Percentiles rank a stretch among this genome's conserved stretches.
These are phyloP conservation scores for Toxicodendron radicans DNA, from an alignment of 345 rosid genomes.

Conservation along the genomic window DNA sequence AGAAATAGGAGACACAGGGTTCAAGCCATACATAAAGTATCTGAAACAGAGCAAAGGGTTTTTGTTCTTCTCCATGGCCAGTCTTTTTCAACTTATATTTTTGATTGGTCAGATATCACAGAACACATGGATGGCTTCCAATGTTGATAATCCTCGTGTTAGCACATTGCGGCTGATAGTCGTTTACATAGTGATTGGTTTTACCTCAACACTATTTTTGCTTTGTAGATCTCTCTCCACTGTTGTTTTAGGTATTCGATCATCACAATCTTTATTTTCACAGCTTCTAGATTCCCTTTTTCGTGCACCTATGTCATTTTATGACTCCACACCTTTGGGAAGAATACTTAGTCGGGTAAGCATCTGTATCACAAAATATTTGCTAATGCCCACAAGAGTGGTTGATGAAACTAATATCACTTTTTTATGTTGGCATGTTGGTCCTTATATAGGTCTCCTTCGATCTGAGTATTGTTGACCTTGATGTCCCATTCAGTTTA, in stretches of 20 bases:
- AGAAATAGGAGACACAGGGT: constrained; percentile 6
- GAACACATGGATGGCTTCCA: background rate
- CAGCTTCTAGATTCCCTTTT: background rate
- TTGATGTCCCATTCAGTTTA: constrained; percentile 36
- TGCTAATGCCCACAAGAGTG: background rate
- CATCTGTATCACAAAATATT: constrained; percentile 21
- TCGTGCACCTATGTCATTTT: constrained; percentile 5
- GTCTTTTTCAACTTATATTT: background rate
- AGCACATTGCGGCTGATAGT: background rate
- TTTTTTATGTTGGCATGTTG: background rate
- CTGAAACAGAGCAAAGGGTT: background rate
- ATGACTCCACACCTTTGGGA: constrained; percentile 8
- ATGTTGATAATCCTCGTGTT: background rate
- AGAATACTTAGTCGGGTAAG: constrained; percentile 30
- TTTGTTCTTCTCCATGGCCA: background rate
- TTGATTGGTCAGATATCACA: background rate
- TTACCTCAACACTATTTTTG: background rate
- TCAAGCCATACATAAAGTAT: background rate
- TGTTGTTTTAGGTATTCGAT: background rate
- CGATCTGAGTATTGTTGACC: constrained; percentile 46
- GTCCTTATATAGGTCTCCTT: constrained; percentile 45
- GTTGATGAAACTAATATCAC: background rate
- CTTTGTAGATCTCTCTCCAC: background rate
- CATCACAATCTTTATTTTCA: constrained; percentile 2
- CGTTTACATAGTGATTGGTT: background rate